Evolutionary conservation across 2,329 filamentous ascomycete genomes (phyloP).

Genomic region (Rhexocercosporidium sp.): DNA sequence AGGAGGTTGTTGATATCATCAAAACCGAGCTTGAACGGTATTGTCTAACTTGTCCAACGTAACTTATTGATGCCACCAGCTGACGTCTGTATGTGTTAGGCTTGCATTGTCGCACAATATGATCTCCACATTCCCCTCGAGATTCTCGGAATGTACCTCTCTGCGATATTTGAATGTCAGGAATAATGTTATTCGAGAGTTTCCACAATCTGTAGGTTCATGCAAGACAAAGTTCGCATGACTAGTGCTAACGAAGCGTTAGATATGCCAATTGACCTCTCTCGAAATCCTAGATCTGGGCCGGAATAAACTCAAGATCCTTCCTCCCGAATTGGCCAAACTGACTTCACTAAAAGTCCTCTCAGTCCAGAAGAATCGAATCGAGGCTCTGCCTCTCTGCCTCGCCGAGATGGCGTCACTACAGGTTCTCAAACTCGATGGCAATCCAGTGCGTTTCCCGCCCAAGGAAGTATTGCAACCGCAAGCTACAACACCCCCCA

Average conservation of each 20-base stretch:
- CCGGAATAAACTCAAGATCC: slow-evolving; percentile 78
- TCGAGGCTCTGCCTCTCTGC: slow-evolving; percentile 82
- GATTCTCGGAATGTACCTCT: slow-evolving; percentile 77
- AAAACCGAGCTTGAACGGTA: slow-evolving; percentile 45
- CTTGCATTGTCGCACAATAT: slow-evolving; percentile 84
- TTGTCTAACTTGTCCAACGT: slow-evolving; percentile 20
- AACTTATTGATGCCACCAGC: slow-evolving; percentile 36
- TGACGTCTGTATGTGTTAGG: slow-evolving; percentile 49
- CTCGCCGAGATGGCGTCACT: slow-evolving; percentile 89
- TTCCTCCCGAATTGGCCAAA: slow-evolving; percentile 81
- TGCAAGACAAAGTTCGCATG: neutral
- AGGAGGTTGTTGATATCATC: slow-evolving; percentile 45
- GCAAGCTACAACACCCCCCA: slow-evolving; percentile 59
- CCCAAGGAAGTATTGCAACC: slow-evolving; percentile 71
- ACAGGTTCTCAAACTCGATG: slow-evolving; percentile 87
- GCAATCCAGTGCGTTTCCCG: slow-evolving; percentile 84
- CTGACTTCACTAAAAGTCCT: slow-evolving; percentile 88
- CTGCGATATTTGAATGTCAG: slow-evolving; percentile 81
- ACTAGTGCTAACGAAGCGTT: slow-evolving; percentile 23
- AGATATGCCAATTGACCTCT: slow-evolving; percentile 86
- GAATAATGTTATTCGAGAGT: slow-evolving; percentile 74
- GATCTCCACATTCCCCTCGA: slow-evolving; percentile 69
- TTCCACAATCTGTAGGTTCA: slow-evolving; percentile 64
- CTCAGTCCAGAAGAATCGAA: slow-evolving; percentile 84
- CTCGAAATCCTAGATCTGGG: slow-evolving; percentile 94